Evolutionary conservation across 495 filamentous ascomycete genomes (phyloP), one percentile per base, ranked within the genome.

Genomic region (Aspergillus taichungensis): DNA sequence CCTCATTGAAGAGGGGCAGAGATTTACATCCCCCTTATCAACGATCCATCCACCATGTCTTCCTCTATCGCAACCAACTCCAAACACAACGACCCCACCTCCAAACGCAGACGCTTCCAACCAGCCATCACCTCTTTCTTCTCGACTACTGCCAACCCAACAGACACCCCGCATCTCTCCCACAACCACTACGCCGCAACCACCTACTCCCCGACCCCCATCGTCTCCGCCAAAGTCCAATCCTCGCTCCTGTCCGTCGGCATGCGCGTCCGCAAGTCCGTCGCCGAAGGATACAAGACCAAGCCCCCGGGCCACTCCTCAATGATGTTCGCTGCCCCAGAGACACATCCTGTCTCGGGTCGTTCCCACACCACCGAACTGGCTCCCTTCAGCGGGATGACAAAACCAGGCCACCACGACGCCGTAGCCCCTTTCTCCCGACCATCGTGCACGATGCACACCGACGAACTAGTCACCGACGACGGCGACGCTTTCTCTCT

Each of bases 281-380:
- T 97, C 3, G 85, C 87, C 0, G 88, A 95, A 46, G 91, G 91
- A 42, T 94, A 95, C 70, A 94, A 91, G 67, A 91, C 85, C 9
- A 56, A 69, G 45, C 49, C 46, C 46, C 49, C 47, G 27, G 13
- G 59, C 46, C 48, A 62, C 45, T 50, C 67, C 45, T 50, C 67
- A 53, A 34, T 30, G n/a, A 32, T 46, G 46, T 54, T 30, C 50
- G 51, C 46, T 50, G 50, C 45, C 46, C 52, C 44, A 54, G 49
- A 34, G 11, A 50, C 52, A 46, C 46, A 43, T 24, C 31, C 46
- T 9, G 34, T 13, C 49, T 40, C 45, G 59, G 13, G 30, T 39
- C 38, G 30, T 39, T 37, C 34, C 47, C 34, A 30, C 31, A 43
- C 46, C 35, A 43, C 72, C 8, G 85, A 87, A 52, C 67, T 92